Base-by-base conservation (phyloP, 2,329 filamentous ascomycete genomes). In the Coniosporium tulheliwenetii region DNA sequence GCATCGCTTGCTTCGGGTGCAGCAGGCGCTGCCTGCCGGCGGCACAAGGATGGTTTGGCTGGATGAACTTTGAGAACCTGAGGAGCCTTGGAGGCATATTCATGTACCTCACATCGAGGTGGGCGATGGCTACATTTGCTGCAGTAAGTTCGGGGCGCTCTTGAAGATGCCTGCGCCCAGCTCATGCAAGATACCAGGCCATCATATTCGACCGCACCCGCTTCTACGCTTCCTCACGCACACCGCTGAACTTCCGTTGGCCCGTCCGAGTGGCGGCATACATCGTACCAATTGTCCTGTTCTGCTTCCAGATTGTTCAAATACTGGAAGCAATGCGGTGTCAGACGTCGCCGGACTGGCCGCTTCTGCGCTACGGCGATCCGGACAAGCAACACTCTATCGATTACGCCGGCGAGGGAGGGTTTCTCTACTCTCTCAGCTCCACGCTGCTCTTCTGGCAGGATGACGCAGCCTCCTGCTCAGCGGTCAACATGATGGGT, bases 151-250 rank as follows among this genome's bases (percentile, higher is more conserved):
- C 39, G 5, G 12, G 19, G 12, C 32, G 32, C 32, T 3, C 32
- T n/a, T 42, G 12, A 29, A 16, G 10, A 33, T 33, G 5, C 5
- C 13, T 19, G 5, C 33, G 14, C 26, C 13, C 8, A 5, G 13
- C 33, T 26, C 30, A 34, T 43, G 7, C 12, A 10, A 32, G 5
- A 16, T 8, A 39, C 16, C 45, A 79, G 75, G 85, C 85, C 15
- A 75, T 96, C 43, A 65, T 95, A 43, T 68, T 96, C 16, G 96
- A 96, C 57, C 77, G 91, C 43, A 93, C 91, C 5, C 80, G 87
- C 43, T 91, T 96, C 50, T 96, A 94, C 60, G 89, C 86, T 35
- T 89, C 87, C 0, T 89, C 85, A 10, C 73, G 91, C 45, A 75
- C 87, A 40, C 77, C 83, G 40, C 67, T 95, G n/a, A 72, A 73